A percentile compares a stretch with the other conserved stretches of the same genome.
Evolutionary conservation across 164 flowering plant genomes (phyloP).

Genomic region (Aristolochia fimbriata): DNA sequence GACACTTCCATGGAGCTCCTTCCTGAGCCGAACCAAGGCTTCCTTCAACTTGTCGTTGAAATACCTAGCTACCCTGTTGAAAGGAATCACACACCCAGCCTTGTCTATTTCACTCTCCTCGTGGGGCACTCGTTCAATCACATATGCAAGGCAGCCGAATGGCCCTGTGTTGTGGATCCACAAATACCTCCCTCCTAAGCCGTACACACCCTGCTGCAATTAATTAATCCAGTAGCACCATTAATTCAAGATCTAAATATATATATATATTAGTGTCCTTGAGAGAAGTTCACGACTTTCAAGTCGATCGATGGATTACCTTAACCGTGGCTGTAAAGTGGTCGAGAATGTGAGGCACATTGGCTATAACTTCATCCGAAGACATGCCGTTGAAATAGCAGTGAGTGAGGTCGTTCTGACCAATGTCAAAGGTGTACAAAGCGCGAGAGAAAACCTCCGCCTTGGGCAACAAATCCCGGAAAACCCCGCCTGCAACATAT

Average conservation of each 20-base stretch:
- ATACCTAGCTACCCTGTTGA: slow-evolving; percentile 35
- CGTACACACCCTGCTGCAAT: slow-evolving; percentile 24
- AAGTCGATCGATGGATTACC: too few relatives aligned
- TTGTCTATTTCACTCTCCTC: slow-evolving; percentile 27
- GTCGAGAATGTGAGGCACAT: slow-evolving; percentile 32
- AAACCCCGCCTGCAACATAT: slow-evolving; percentile 32
- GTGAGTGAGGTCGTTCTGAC: slow-evolving; percentile 43
- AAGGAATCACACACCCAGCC: slow-evolving; percentile 35
- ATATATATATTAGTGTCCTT: too few relatives aligned
- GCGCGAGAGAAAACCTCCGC: slow-evolving; percentile 30
- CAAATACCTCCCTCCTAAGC: slow-evolving; percentile 36
- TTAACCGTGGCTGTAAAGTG: slow-evolving; percentile 14
- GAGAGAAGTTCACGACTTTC: too few relatives aligned
- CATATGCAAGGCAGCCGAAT: slow-evolving; percentile 40
- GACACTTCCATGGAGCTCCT: slow-evolving; percentile 27
- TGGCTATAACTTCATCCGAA: slow-evolving; percentile 26
- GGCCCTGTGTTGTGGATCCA: slow-evolving; percentile 66
- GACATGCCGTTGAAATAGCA: slow-evolving; percentile 30
- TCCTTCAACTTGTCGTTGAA: slow-evolving; percentile 32
- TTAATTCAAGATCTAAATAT: too few relatives aligned
- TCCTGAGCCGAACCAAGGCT: slow-evolving; percentile 24
- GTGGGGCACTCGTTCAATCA: slow-evolving; percentile 19
- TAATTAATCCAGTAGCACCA: too few relatives aligned
- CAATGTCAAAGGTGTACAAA: slow-evolving; percentile 48
- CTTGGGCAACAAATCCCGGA: slow-evolving; percentile 16